Base-by-base conservation (phyloP, 768 basidiomycete species). In the Leucosporidium creatinivorum region DNA sequence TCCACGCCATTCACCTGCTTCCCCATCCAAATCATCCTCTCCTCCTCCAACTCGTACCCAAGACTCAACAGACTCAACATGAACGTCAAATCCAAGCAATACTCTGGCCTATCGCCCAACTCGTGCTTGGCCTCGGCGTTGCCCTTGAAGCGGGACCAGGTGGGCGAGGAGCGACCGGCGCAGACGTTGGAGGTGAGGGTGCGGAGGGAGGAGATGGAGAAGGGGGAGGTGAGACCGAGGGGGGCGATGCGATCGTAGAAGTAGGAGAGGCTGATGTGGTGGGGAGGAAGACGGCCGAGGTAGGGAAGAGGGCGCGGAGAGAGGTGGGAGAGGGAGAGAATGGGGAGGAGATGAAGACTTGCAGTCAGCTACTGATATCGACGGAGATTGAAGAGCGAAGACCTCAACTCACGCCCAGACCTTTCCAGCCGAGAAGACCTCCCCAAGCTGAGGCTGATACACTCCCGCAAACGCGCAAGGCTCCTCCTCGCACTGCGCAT, bases 381-480 rank as follows among this genome's bases (percentile, higher is more conserved):
- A n/a, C 4, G 9, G 51, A 44, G 26, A 28, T 25, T n/a, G 23
- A 44, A 25, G 17, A 1, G 4, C 33, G 33, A 33, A 4, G 33
- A 17, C 26, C 18, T 13, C 17, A 61, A 28, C 69, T 30, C 30
- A 73, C 73, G 74, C 75, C 66, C 73, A 75, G 57, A 76, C 73
- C 57, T 75, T 87, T 66, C 94, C 94, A 15, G 82, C 79, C 1
- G 88, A 85, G 84, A 97, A 97, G 15, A 90, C 87, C 69, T 94
- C 89, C 66, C 89, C 81, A 30, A 98, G 82, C 19, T 89, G 88
- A 3, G 96, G 96, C 77, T 99, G 96, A 80, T 98, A 98, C 30
- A 96, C 91, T 18, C 96, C 96, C 75, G 91, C 87, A 81, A 99
- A 99, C 7, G 94, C 90, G 77, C 96, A 99, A 0, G 96, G 96